Base-by-base conservation (phyloP, 257 asterid genomes). In the Plantago major region DNA sequence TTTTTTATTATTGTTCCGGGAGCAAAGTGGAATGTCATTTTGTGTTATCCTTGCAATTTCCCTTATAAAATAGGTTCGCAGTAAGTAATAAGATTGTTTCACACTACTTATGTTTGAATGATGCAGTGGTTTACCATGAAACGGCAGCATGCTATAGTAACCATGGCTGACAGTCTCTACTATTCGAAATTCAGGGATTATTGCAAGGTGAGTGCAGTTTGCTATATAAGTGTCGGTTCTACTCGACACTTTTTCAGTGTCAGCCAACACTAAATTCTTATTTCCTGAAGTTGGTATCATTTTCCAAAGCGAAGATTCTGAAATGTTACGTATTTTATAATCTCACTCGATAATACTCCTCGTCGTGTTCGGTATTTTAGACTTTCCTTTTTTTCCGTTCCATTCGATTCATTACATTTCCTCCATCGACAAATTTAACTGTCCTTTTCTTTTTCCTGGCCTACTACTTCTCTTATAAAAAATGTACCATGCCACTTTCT, bases 111-210 rank as follows among this genome's bases (percentile, higher is more conserved):
- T 58, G 15, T 48, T 70, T 71, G 57, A 51, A 78, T 60, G 19
- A 58, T 79, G 70, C 84, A 85, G 90, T 85, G 94, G 94, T 85
- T 85, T 74, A 85, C 94, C 18, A 72, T 85, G 94, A 85, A 85
- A 72, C 81, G 94, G 61, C 85, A 85, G 67, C 94, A 85, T 62
- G 90, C 94, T 61, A 56, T 79, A 52, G 63, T 84, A 54, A 60
- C 70, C 52, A 79, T 72, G 78, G 94, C 94, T 51, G 94, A 85
- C 52, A 46, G 52, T 69, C 86, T 85, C 44, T 85, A 85, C 73
- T 85, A 85, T 53, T 45, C 76, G 55, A 85, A 85, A 73, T 85
- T 85, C 77, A 76, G 71, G 67, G 81, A 80, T 63, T 71, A 82
- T 50, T 85, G 94, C 86, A 80, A 65, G 87, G 94, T 85, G 62